phyloP scores from a whole-genome alignment of 2,329 filamentous ascomycete species.

The Fusarium napiforme region DNA sequence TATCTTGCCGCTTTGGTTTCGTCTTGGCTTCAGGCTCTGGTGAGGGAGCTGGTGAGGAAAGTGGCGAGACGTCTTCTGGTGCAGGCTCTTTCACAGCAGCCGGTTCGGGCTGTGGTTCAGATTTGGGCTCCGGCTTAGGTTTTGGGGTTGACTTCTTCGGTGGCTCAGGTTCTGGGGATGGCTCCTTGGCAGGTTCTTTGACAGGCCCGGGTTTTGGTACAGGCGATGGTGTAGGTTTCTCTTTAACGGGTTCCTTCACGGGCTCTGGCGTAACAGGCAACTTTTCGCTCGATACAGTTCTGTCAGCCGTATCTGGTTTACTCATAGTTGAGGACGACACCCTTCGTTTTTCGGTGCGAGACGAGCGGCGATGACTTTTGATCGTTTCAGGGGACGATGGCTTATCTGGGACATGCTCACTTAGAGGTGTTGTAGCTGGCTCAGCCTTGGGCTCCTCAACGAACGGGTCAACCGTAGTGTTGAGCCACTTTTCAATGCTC shows the following conservation, averaged over 20 bases:
- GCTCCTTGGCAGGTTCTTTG: constrained; percentile 25
- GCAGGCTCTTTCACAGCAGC: constrained; percentile 6
- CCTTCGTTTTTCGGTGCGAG: constrained; percentile 39
- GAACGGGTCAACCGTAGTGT: constrained; percentile 71
- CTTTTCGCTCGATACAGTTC: constrained; percentile 11
- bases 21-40: constrained; percentile 27
- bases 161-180: constrained; percentile 15
- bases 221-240: constrained; percentile 8
- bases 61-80: constrained; percentile 17
- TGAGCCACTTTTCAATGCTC: constrained; percentile 74
- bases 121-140: constrained; percentile 7
- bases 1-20: constrained; percentile 37
- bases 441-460: constrained; percentile 55
- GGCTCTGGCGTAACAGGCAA: constrained; percentile 9
- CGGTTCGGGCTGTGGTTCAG: constrained; percentile 10
- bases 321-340: constrained; percentile 36
- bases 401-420: constrained; percentile 20
- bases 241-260: constrained; percentile 6
- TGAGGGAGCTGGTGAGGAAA: constrained; percentile 17
- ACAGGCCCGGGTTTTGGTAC: constrained; percentile 17
- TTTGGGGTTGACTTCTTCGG: constrained; percentile 20
- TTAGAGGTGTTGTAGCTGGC: constrained; percentile 21
- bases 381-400: constrained; percentile 35
- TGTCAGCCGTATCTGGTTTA: constrained; percentile 31
- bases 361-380: constrained; percentile 39